A percentile compares a stretch with the other conserved stretches of the same genome.
Evolutionary conservation across 2,329 filamentous ascomycete species (phyloP).

Genomic region (Stemphylium beticola): DNA sequence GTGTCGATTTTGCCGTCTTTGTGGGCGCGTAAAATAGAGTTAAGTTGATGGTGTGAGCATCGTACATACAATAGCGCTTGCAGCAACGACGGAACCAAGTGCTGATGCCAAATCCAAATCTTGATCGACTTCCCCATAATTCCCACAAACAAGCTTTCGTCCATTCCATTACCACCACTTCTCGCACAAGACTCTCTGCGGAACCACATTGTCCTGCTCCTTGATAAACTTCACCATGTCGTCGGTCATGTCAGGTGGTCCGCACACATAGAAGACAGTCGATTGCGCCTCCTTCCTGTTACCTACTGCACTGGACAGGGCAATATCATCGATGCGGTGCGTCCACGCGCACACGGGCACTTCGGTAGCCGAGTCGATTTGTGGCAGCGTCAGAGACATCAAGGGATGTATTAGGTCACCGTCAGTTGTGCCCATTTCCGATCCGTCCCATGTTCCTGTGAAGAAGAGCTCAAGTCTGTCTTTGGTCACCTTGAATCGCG

Average conservation of each 20-base stretch:
- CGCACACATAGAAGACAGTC: constrained; percentile 57
- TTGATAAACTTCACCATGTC: constrained; percentile 51
- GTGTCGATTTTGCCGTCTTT: constrained; percentile 25
- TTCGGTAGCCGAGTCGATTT: constrained; percentile 36
- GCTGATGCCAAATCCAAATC: constrained; percentile 4
- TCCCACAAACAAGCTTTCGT: background rate
- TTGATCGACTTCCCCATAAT: constrained; percentile 4
- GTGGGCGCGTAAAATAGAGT: constrained; percentile 34
- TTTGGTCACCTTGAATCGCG: constrained; percentile 32
- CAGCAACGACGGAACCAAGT: constrained; percentile 2
- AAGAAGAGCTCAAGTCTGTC: constrained; percentile 46
- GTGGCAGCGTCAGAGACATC: constrained; percentile 42
- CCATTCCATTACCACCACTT: constrained; percentile 56
- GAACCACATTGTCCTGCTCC: constrained; percentile 46
- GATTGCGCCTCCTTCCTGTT: constrained; percentile 40
- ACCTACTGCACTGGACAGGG: constrained; percentile 51
- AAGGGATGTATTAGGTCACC: constrained; percentile 39
- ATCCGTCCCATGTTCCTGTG: constrained; percentile 43
- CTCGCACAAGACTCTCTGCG: constrained; percentile 54
- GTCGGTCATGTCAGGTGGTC: constrained; percentile 57
- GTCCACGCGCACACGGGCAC: constrained; percentile 41
- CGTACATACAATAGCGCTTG: constrained; percentile 29
- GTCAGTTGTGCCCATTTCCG: constrained; percentile 28
- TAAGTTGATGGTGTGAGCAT: constrained; percentile 26
- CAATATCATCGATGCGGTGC: constrained; percentile 44